A percentile compares a stretch with the other conserved stretches of the same genome.
Evolutionary conservation across 2,329 filamentous ascomycete genomes (phyloP).

Genomic region (Incumbomyces lentus): DNA sequence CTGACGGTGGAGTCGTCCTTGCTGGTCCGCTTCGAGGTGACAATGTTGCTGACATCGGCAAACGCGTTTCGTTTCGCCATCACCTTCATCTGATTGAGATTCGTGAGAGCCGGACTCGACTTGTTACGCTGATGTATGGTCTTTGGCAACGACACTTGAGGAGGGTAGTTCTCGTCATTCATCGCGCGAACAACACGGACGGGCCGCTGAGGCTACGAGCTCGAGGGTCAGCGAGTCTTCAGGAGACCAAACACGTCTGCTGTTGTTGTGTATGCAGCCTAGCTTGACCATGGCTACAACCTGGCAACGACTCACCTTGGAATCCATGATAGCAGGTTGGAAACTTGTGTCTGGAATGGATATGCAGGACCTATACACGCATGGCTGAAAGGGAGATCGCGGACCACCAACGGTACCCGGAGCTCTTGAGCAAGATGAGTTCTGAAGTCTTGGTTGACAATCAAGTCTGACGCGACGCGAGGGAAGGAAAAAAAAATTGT

Average conservation of each 20-base stretch:
- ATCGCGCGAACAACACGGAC: slow-evolving; percentile 48
- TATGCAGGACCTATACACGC: background rate
- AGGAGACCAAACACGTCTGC: too few species aligned
- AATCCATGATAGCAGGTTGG: slow-evolving; percentile 16
- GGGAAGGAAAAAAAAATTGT: background rate
- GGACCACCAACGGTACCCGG: background rate
- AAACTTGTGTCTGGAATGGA: slow-evolving; percentile 1
- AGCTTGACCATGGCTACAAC: background rate
- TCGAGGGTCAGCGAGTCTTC: slow-evolving; percentile 13
- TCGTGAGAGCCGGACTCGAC: slow-evolving; percentile 56
- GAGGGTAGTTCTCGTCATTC: slow-evolving; percentile 59
- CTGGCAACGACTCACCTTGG: slow-evolving; percentile 14
- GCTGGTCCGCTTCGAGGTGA: slow-evolving; percentile 27
- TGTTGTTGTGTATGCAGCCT: background rate
- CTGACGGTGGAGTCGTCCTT: slow-evolving; percentile 49
- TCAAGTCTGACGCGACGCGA: background rate
- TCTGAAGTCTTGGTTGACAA: background rate
- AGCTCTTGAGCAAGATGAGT: background rate
- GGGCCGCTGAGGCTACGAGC: slow-evolving; percentile 57
- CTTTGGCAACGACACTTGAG: slow-evolving; percentile 40
- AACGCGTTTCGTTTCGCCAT: slow-evolving; percentile 68
- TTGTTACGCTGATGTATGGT: slow-evolving; percentile 71
- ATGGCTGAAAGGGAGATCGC: background rate
- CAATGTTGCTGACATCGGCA: slow-evolving; percentile 68
- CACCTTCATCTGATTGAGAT: slow-evolving; percentile 47